Evolutionary conservation across 371 early-diverging fungal genomes (phyloP).

Genomic region (Blastocladiella emersonii): DNA sequence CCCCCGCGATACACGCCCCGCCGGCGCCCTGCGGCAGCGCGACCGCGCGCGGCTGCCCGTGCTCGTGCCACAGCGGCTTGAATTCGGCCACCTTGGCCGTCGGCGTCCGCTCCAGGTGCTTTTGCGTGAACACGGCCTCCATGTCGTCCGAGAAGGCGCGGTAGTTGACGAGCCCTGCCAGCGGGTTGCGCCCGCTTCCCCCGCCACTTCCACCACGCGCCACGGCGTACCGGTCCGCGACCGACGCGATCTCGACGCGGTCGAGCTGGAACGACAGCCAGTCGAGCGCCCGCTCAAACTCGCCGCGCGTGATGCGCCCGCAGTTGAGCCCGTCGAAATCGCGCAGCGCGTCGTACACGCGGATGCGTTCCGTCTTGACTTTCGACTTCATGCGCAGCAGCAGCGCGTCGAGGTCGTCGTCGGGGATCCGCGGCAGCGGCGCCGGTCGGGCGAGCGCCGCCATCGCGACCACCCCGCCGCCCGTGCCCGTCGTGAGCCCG

Average conservation of each 20-base stretch:
- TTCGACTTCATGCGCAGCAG: conserved; percentile 1
- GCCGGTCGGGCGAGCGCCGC: neutral
- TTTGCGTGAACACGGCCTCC: conserved; percentile 30
- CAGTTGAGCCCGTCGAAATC: conserved; percentile 32
- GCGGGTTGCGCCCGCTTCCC: too few species aligned
- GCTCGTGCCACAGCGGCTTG: conserved; percentile 9
- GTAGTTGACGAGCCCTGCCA: conserved; percentile 21
- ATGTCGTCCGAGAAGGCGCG: conserved; percentile 22
- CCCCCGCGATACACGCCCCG: too few species aligned
- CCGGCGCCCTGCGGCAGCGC: neutral
- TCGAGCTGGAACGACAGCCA: conserved; percentile 4
- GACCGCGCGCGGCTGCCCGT: neutral
- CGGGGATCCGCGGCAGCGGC: neutral
- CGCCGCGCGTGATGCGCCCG: conserved; percentile 23
- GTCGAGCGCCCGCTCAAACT: conserved; percentile 26
- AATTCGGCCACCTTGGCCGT: conserved; percentile 20
- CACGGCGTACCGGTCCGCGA: neutral
- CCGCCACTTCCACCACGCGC: too few species aligned
- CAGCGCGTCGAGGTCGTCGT: neutral
- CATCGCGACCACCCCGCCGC: neutral
- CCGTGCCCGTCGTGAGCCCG: neutral
- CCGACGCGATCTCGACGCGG: neutral
- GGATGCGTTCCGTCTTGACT: conserved; percentile 27
- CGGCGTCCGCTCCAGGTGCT: conserved; percentile 23
- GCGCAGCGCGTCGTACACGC: conserved; percentile 29